A percentile compares a stretch with the other conserved stretches of the same genome.
Evolutionary conservation across 345 rosid genomes (phyloP).

Genomic region (Passiflora organensis): DNA sequence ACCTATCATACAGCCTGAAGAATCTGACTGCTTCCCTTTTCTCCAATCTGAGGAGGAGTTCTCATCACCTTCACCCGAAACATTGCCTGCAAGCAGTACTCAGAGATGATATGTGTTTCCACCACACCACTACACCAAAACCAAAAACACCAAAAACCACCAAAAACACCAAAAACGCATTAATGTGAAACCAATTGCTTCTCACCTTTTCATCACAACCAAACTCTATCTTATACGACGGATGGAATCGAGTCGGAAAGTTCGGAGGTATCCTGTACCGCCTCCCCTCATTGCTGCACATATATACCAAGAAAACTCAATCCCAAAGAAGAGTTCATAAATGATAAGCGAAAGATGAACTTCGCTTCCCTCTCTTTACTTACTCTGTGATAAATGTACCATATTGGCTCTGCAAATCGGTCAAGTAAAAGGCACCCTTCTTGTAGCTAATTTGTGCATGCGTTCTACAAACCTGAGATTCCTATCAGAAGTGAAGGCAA

Average conservation of each 20-base stretch:
- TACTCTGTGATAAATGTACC: conserved; percentile 78
- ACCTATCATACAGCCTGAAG: conserved; percentile 53
- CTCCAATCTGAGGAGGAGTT: conserved; percentile 19
- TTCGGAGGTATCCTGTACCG: conserved; percentile 48
- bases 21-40: conserved; percentile 29
- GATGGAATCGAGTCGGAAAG: conserved; percentile 45
- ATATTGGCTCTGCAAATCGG: conserved; percentile 62
- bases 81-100: conserved; percentile 43
- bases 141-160: too few relatives aligned
- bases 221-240: conserved; percentile 55
- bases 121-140: not conserved
- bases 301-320: not conserved
- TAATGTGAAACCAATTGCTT: not conserved
- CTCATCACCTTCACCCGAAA: conserved; percentile 68
- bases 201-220: conserved; percentile 64
- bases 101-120: not conserved
- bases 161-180: not conserved
- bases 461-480: conserved; percentile 54
- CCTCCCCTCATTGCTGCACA: conserved; percentile 61
- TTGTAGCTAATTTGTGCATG: conserved; percentile 75
- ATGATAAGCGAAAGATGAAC: conserved; percentile 3
- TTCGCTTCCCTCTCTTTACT: conserved; percentile 17
- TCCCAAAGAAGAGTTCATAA: conserved; percentile 2
- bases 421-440: conserved; percentile 64
- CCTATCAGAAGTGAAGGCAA: not conserved